These are phyloP conservation scores for Penicillium roqueforti DNA, from an alignment of 495 filamentous ascomycete species.

Conservation along the genomic window DNA sequence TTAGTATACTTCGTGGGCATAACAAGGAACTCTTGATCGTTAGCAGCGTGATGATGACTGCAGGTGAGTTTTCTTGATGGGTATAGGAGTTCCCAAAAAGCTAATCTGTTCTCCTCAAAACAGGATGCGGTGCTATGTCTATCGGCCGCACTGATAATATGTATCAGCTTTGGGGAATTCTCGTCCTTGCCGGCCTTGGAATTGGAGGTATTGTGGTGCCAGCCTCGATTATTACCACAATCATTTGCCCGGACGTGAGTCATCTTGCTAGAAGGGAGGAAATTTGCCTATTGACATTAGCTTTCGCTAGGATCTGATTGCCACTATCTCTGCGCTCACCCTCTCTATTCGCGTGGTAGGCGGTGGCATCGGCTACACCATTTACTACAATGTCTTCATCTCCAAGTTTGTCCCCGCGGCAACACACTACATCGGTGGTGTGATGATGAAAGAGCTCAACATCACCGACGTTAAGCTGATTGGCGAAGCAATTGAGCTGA, in stretches of 20 bases:
- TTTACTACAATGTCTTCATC: slow-evolving; percentile 74
- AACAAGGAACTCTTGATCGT: slow-evolving; percentile 61
- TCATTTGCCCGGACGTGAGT: slow-evolving; percentile 62
- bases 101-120: background rate
- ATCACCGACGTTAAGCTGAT: slow-evolving; percentile 47
- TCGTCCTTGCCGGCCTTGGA: slow-evolving; percentile 62
- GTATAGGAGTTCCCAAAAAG: background rate
- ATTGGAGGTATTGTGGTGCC: slow-evolving; percentile 73
- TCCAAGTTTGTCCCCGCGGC: slow-evolving; percentile 57
- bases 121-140: slow-evolving; percentile 60
- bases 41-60: slow-evolving; percentile 64
- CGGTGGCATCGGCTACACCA: slow-evolving; percentile 65
- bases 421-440: slow-evolving; percentile 47
- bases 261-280: background rate
- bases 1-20: slow-evolving; percentile 57
- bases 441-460: slow-evolving; percentile 48
- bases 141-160: slow-evolving; percentile 56
- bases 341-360: slow-evolving; percentile 69
- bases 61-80: slow-evolving; percentile 36
- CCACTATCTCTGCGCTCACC: slow-evolving; percentile 69
- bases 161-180: slow-evolving; percentile 54
- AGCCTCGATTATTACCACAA: slow-evolving; percentile 66
- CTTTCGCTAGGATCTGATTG: slow-evolving; percentile 55
- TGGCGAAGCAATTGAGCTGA: slow-evolving; percentile 51
- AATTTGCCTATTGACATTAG: background rate